A percentile compares a stretch with the other conserved stretches of the same genome.
These are phyloP conservation scores for Chimonanthus praecox DNA, from an alignment of 164 flowering plant species.

Conservation along the genomic window DNA sequence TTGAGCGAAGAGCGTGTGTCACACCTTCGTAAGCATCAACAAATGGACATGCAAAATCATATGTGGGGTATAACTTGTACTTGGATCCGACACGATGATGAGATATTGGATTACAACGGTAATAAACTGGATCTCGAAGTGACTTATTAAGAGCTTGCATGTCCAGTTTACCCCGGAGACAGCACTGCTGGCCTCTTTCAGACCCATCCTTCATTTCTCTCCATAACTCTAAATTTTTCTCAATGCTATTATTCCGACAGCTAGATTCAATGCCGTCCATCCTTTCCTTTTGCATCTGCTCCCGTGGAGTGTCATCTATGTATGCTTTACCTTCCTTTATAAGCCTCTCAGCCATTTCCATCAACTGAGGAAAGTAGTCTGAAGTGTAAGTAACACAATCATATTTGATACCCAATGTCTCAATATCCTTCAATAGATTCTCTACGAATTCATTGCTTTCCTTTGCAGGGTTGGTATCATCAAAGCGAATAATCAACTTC, in stretches of 20 bases:
- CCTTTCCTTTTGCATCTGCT: constrained; percentile 77
- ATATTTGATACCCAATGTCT: constrained; percentile 80
- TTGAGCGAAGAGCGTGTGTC: constrained; percentile 88
- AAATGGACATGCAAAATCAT: constrained; percentile 98
- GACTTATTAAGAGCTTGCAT: constrained; percentile 96
- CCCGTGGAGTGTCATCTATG: constrained; percentile 91
- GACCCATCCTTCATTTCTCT: constrained; percentile 86
- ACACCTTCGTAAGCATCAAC: constrained; percentile 86
- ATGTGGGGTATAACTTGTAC: constrained; percentile 87
- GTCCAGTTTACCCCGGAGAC: constrained; percentile 84
- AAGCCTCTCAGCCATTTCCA: constrained; percentile 85
- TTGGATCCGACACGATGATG: constrained; percentile 88
- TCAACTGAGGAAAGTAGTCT: constrained; percentile 71
- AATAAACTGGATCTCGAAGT: constrained; percentile 93
- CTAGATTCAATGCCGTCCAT: constrained; percentile 91
- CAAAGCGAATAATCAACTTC: constrained; percentile 71
- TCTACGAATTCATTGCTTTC: constrained; percentile 95
- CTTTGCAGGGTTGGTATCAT: constrained; percentile 93
- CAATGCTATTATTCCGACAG: constrained; percentile 52
- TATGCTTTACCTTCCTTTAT: constrained; percentile 76
- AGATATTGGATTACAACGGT: constrained; percentile 79
- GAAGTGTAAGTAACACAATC: constrained; percentile 83
- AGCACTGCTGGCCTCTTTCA: constrained; percentile 77
- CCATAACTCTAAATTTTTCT: constrained; percentile 76
- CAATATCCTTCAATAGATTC: constrained; percentile 69